These are phyloP conservation scores for Fusarium austroafricanum DNA, from an alignment of 2,329 filamentous ascomycete genomes.

Conservation along the genomic window DNA sequence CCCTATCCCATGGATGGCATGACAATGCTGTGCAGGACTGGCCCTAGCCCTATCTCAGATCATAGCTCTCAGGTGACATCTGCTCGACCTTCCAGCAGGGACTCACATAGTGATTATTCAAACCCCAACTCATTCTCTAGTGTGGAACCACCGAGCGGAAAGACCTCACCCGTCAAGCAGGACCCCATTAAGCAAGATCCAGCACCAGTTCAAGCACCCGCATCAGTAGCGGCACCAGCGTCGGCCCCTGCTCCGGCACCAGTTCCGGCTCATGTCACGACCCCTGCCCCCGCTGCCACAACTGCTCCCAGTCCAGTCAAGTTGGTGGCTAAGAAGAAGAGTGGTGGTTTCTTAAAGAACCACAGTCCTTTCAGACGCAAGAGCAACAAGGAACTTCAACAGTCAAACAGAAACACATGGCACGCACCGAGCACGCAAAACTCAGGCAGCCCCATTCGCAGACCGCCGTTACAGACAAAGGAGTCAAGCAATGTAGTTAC, in stretches of 20 bases:
- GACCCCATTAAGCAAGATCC: constrained; percentile 47
- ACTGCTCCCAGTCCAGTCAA: constrained; percentile 65
- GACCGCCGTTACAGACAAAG: constrained; percentile 55
- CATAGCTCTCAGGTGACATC: constrained; percentile 63
- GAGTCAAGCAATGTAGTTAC: constrained; percentile 53
- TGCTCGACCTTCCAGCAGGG: constrained; percentile 82
- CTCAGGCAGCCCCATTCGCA: constrained; percentile 50
- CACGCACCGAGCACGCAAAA: constrained; percentile 53
- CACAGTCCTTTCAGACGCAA: constrained; percentile 93
- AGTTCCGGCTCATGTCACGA: not conserved
- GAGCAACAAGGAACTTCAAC: constrained; percentile 78
- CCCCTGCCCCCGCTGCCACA: not conserved
- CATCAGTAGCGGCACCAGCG: not conserved
- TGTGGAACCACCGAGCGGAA: constrained; percentile 80
- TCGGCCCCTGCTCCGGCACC: not conserved
- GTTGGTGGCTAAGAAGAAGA: constrained; percentile 75
- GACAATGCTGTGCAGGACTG: constrained; percentile 94
- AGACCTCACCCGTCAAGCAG: constrained; percentile 79
- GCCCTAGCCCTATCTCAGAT: constrained; percentile 73
- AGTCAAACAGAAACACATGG: constrained; percentile 70
- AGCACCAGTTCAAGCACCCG: not conserved
- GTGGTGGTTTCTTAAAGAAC: constrained; percentile 91
- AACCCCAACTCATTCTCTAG: constrained; percentile 91
- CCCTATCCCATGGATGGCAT: constrained; percentile 95
- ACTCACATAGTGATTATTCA: constrained; percentile 91